Percentiles rank a stretch among this genome's conserved stretches.
Conservation (phyloP, 257 asterid species). For the Petunia axillaris region DNA sequence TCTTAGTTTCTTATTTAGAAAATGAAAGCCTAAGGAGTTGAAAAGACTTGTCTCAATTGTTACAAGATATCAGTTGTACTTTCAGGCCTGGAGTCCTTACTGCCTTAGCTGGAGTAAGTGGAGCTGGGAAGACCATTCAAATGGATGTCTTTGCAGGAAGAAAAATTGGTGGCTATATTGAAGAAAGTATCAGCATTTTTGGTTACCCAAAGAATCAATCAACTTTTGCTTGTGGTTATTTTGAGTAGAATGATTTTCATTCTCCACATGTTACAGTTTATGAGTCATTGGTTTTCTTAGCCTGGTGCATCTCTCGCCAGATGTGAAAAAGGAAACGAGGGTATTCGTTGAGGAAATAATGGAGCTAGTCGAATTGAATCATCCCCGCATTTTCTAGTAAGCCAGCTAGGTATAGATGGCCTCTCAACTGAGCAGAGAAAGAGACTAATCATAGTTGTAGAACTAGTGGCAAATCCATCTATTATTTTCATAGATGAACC, state of each 20-base stretch:
- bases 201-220: slow-evolving; percentile 88
- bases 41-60: slow-evolving; percentile 74
- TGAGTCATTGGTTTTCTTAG: slow-evolving; percentile 79
- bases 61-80: slow-evolving; percentile 81
- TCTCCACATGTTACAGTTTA: slow-evolving; percentile 86
- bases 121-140: slow-evolving; percentile 88
- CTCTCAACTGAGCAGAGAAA: slow-evolving; percentile 89
- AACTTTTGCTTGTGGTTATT: slow-evolving; percentile 90
- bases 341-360: slow-evolving; percentile 82
- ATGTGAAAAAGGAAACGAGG: slow-evolving; percentile 37
- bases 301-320: slow-evolving; percentile 92
- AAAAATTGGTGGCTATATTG: slow-evolving; percentile 75
- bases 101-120: slow-evolving; percentile 88
- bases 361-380: slow-evolving; percentile 83
- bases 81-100: slow-evolving; percentile 88
- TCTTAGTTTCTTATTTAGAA: slow-evolving; percentile 47
- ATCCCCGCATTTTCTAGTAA: slow-evolving; percentile 65
- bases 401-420: slow-evolving; percentile 88
- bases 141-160: slow-evolving; percentile 95
- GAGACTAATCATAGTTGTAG: slow-evolving; percentile 84
- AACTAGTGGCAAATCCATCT: slow-evolving; percentile 88
- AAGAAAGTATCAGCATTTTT: slow-evolving; percentile 74
- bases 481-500: slow-evolving; percentile 95
- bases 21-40: slow-evolving; percentile 73
- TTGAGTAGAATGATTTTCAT: slow-evolving; percentile 89